phyloP scores from a whole-genome alignment of 2,329 filamentous ascomycete genomes.

The Arthrobotrys sinensis region DNA sequence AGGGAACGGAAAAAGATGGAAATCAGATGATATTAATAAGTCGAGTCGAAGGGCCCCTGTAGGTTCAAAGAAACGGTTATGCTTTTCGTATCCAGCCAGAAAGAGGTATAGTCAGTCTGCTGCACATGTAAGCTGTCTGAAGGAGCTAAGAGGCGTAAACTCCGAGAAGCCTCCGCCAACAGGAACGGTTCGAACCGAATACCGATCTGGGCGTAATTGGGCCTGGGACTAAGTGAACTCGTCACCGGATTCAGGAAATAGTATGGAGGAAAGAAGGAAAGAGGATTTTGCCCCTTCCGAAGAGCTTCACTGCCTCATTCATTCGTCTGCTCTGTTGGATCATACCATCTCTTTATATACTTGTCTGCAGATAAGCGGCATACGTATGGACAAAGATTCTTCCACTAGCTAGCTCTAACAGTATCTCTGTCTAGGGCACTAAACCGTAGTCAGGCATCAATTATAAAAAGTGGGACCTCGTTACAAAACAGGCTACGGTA shows the following conservation, averaged over 20 bases:
- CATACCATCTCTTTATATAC: conserved; percentile 44
- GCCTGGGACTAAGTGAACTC: conserved; percentile 2
- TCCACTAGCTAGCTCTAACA: not conserved
- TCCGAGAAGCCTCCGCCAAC: conserved; percentile 47
- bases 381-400: not conserved
- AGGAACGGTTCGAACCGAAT: conserved; percentile 38
- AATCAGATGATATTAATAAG: conserved; percentile 30
- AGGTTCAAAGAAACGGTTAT: conserved; percentile 22
- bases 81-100: conserved; percentile 28
- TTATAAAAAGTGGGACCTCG: conserved; percentile 8
- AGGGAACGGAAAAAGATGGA: conserved; percentile 16
- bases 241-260: conserved; percentile 34
- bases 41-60: conserved; percentile 16
- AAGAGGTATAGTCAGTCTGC: conserved; percentile 5
- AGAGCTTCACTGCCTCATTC: not conserved
- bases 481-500: conserved; percentile 28
- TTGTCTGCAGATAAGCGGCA: conserved; percentile 38
- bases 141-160: conserved; percentile 53
- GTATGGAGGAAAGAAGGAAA: conserved; percentile 6
- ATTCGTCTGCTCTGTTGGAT: conserved; percentile 9
- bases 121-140: conserved; percentile 35
- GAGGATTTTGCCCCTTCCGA: not conserved
- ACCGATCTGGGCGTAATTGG: conserved; percentile 38
- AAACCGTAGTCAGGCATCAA: not conserved
- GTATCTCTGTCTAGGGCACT: not conserved